Evolutionary conservation across 345 rosid genomes (phyloP).

Genomic region (Limnanthes douglasii): DNA sequence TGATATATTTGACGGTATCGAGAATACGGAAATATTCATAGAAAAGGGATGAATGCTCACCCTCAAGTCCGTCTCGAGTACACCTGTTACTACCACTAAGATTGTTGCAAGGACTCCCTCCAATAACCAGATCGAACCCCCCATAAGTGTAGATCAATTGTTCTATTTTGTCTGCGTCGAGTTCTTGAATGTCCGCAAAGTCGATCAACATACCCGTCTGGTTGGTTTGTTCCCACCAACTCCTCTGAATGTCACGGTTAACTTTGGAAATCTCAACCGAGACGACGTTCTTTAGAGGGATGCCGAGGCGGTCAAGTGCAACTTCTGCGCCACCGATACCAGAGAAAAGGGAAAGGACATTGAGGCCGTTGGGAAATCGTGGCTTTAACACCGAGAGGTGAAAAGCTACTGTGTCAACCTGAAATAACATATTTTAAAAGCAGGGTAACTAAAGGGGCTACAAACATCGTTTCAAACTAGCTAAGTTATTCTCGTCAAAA

Average conservation of each 20-base stretch:
- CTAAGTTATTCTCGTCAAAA: no score
- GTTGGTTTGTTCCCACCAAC: constrained; percentile 81
- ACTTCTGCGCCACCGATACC: constrained; percentile 43
- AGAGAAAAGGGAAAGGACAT: constrained; percentile 53
- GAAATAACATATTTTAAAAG: constrained; percentile 10
- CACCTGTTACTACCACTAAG: constrained; percentile 53
- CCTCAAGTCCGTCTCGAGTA: constrained; percentile 52
- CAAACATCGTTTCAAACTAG: no score
- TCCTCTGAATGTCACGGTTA: constrained; percentile 19
- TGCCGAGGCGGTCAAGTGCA: constrained; percentile 8
- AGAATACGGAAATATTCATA: constrained; percentile 41
- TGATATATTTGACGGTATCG: no score
- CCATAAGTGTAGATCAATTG: constrained; percentile 25
- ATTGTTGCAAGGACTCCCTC: constrained; percentile 76
- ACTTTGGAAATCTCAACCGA: constrained; percentile 8
- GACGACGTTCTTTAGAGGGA: constrained; percentile 3
- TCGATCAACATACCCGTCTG: constrained; percentile 46
- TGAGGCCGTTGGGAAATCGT: constrained; percentile 37
- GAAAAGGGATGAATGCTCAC: constrained; percentile 52
- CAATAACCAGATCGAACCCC: constrained; percentile 58
- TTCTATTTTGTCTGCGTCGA: constrained; percentile 24
- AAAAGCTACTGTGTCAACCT: constrained; percentile 74
- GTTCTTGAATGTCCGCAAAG: constrained; percentile 27
- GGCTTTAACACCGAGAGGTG: constrained; percentile 45
- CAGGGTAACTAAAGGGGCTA: no score